phyloP scores from a whole-genome alignment of 2,329 filamentous ascomycete species.

The Alternaria brassicicola region DNA sequence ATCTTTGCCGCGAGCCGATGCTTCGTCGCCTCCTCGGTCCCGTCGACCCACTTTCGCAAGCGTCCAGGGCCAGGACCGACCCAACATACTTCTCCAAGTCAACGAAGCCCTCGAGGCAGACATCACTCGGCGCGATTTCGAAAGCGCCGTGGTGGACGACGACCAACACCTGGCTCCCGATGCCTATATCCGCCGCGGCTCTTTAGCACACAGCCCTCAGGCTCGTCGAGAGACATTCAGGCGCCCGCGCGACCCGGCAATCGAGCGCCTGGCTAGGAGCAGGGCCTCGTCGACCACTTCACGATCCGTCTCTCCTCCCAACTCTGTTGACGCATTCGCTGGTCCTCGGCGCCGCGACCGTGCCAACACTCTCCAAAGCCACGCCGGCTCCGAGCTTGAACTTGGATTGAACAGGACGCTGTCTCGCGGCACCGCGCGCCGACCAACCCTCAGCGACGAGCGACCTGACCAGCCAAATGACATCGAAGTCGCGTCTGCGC shows the following conservation, averaged over 20 bases:
- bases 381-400: conserved; percentile 58
- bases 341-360: conserved; percentile 85
- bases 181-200: conserved; percentile 59
- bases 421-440: conserved; percentile 70
- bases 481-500: conserved; percentile 65
- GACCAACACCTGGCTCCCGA: conserved; percentile 55
- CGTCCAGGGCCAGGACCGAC: conserved; percentile 55
- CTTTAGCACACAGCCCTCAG: conserved; percentile 43
- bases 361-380: conserved; percentile 68
- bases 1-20: conserved; percentile 65
- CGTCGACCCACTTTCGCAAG: conserved; percentile 78
- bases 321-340: conserved; percentile 97
- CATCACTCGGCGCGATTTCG: conserved; percentile 75
- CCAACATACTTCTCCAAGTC: conserved; percentile 53
- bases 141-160: conserved; percentile 83
- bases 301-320: conserved; percentile 84
- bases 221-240: conserved; percentile 53
- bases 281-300: conserved; percentile 60
- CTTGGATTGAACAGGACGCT: conserved; percentile 71
- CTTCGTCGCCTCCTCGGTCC: conserved; percentile 54
- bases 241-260: conserved; percentile 45
- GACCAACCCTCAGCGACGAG: conserved; percentile 65
- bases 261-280: conserved; percentile 49
- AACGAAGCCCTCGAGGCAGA: conserved; percentile 53
- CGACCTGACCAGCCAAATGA: conserved; percentile 65